Evolutionary conservation across 352 stramenopile species (phyloP), one percentile per base, ranked within the genome.

Genomic region (Pythium rhizo-oryzae): DNA sequence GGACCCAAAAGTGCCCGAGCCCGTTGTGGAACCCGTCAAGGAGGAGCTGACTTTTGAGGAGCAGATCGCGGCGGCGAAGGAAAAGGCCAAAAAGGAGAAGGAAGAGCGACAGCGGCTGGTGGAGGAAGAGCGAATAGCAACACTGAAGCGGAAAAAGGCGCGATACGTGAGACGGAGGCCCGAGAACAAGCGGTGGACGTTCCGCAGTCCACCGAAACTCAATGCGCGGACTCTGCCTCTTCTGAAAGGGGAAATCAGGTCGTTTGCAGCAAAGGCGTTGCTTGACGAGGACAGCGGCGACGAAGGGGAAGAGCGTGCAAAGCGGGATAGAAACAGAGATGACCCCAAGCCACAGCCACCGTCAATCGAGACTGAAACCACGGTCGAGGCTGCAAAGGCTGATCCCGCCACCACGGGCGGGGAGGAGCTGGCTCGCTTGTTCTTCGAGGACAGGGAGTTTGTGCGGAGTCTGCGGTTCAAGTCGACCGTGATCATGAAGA

Each of bases 111-210:
- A 41, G 33, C 55, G 43, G 23, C 8, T 54, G 9, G 18, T 33
- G 54, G 44, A 64, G 35, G 46, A 70, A 50, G 43, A 70, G 25
- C 23, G 52, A 18, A 1, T 59, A 19, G 46, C 46, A 1, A 24
- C 21, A 37, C 55, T 70, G 19, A 49, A 67, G 21, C 15, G 16
- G 2, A 71, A 75, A 28, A 77, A 65, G 33, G 54, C 44, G 44
- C 52, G 80, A 25, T 92, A 87, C 28, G 84, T 94, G 35, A 75
- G 81, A 12, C 69, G 84, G 4, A 77, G 86, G 46, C 63, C 74
- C 4, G 86, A 93, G 47, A 94, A 92, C 72, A 80, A 84, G 30
- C 78, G 80, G 13, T 91, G 81, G 80, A 87, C 79, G 43, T 88
- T 83, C 46, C 70, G 71, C 50, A 92, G 86, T 50, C 82, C 86